Conservation (phyloP, 345 rosid genomes). For the Chamaenerion angustifolium region DNA sequence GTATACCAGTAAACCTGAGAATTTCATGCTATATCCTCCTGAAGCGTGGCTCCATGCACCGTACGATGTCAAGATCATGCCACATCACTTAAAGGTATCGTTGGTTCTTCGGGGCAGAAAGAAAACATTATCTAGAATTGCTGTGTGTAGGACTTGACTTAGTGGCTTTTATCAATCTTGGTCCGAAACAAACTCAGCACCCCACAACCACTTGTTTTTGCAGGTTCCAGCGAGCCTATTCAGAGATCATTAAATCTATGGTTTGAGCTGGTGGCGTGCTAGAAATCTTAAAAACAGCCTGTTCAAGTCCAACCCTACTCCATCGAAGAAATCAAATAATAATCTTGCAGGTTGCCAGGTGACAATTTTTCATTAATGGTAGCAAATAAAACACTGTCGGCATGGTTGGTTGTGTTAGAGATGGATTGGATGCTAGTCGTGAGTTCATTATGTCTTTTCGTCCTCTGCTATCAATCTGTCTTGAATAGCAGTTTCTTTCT, state of each 20-base stretch:
- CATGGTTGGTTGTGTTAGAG: too few relatives aligned
- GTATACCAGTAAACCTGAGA: conserved; percentile 87
- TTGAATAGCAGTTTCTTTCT: too few relatives aligned
- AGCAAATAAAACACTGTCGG: too few relatives aligned
- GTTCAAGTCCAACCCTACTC: too few relatives aligned
- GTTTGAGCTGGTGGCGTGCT: too few relatives aligned
- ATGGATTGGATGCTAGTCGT: too few relatives aligned
- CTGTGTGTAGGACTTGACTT: not conserved
- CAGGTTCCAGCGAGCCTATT: conserved; percentile 11
- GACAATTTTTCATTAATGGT: too few relatives aligned
- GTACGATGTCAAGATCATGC: conserved; percentile 85
- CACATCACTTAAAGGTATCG: conserved; percentile 90
- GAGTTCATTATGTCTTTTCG: too few relatives aligned
- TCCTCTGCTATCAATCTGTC: too few relatives aligned
- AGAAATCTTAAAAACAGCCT: too few relatives aligned
- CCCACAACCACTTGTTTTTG: not conserved
- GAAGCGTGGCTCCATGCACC: conserved; percentile 98
- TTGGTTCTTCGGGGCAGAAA: not conserved
- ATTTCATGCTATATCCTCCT: conserved; percentile 57
- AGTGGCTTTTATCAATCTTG: not conserved
- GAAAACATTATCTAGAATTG: not conserved
- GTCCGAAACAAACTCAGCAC: not conserved
- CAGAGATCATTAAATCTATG: not conserved
- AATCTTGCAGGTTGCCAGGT: too few relatives aligned
- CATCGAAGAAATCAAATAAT: too few relatives aligned